Evolutionary conservation across 2,329 filamentous ascomycete species (phyloP), one percentile per base, ranked within the genome.

Genomic region (Ophiostoma populinum): DNA sequence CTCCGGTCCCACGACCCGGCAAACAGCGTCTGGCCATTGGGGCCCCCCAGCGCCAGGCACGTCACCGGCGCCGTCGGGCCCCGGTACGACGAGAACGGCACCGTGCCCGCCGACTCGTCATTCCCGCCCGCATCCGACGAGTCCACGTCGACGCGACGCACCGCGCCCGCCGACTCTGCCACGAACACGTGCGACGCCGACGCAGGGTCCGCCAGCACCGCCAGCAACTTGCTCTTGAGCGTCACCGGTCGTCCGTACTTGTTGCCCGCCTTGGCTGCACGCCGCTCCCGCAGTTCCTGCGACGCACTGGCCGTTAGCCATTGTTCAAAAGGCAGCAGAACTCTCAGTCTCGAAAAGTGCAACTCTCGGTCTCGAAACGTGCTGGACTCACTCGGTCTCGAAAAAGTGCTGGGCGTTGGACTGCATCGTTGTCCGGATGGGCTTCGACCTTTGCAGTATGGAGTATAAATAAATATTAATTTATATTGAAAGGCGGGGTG

Each of bases 1-100:
- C 72, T 67, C 58, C 92, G 93, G 57, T 98, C 87, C 90, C 90
- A 98, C 40, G 77, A 90, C 22, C 86, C 87, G 17, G 83, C 83
- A 53, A 83, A 94, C 9, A 94, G 51, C 1, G 66, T 78, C 34
- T 53, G 55, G 40, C 61, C 63, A 18, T 58, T 58, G 4, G 60
- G 52, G 11, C 72, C 67, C 29, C 70, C 75, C 24, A 82, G 61
- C 12, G 79, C 72, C 19, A 92, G 56, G 45, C 78, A 80, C 8
- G 82, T 87, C 8, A 93, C 62, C 1, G 90, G 90, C 4, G 82
- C 78, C 30, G 67, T 68, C 13, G 86, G 81, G 2, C 83, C 83
- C 49, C 70, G 69, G 50, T 80, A 92, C 4, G n/a, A n/a, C n/a
- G n/a, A n/a, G n/a, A n/a, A n/a, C n/a, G n/a, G n/a, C n/a, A n/a